Base-by-base conservation (phyloP, 176 grass and related monocot genomes). In the Avena insularis region DNA sequence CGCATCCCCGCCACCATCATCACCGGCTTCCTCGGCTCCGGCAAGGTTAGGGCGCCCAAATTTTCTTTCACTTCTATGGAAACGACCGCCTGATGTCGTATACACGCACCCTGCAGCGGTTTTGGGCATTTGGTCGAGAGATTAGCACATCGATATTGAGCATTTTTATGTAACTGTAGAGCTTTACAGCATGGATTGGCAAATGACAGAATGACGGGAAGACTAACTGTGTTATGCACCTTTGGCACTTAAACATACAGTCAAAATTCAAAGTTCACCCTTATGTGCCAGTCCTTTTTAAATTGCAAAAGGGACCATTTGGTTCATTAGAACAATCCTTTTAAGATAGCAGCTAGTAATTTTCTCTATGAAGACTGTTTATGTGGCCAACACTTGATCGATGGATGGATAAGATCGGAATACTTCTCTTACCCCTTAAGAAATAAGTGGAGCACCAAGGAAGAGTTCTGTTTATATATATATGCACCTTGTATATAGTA, bases 1-100 rank as follows among this genome's bases (percentile, higher is more conserved):
- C 93, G 94, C 50, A 94, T 99, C 82, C 97, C 94, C 0, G 97
- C 94, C 78, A 99, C 97, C 75, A 99, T 93, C 70, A 99, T 99
- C 87, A 99, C 94, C 7, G 97, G 97, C 54, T 96, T 99, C 87
- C 91, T 99, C 23, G 97, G 97, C 57, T 93, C 97, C 40, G 94
- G 97, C 31, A 96, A 99, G 94, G 97, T 99, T 63, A 82, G 50
- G 9, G 23, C 19, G 1, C 40, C 54, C 8, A 50, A 47, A 75
- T 58, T 17, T 62, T 9, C 40, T 16, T 0, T 55, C 33, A 11
- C 27, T 48, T 36, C 17, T 9, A 3, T 13, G 12, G 8, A 0
- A 49, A 16, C 0, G 12, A 67, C 3, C 33, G 33, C 0, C 3
- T 35, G 9, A 6, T 8, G 38, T 27, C 25, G 40, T 49, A 14